phyloP scores from a whole-genome alignment of 108 stramenopile genomes.

The Epipyxis sp. region DNA sequence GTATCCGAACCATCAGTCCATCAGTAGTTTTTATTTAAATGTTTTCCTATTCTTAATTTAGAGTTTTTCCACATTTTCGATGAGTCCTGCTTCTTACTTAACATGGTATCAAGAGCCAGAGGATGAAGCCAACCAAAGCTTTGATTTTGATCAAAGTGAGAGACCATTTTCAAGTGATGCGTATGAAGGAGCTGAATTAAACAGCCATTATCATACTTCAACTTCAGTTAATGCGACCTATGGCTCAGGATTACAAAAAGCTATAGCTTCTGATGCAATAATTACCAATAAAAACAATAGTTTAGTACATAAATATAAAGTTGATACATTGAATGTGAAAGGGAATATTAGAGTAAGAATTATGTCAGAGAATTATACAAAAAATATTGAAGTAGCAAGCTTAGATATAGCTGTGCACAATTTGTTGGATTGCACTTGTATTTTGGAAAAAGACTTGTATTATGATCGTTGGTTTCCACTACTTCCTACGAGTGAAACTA shows the following conservation, averaged over 20 bases:
- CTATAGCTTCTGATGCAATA: too few relatives aligned
- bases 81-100: background rate
- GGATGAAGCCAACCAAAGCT: too few relatives aligned
- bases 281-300: too few relatives aligned
- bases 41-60: too few relatives aligned
- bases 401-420: background rate
- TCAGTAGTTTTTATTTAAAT: too few relatives aligned
- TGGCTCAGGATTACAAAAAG: too few relatives aligned
- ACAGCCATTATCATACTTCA: too few relatives aligned
- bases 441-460: background rate
- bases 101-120: background rate
- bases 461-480: constrained; percentile 1
- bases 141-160: too few relatives aligned
- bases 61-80: background rate
- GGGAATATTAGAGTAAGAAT: background rate
- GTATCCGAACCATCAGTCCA: too few relatives aligned
- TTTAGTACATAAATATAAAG: background rate
- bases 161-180: too few relatives aligned
- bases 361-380: constrained; percentile 4
- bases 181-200: too few relatives aligned
- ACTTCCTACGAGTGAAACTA: background rate
- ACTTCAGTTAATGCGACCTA: too few relatives aligned
- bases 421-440: constrained; percentile 19
- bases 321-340: constrained; percentile 8
- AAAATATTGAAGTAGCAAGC: background rate